Evolutionary conservation across 805 yeast species (phyloP), one percentile per base, ranked within the genome.

Genomic region (Maudiozyma barnettii): DNA sequence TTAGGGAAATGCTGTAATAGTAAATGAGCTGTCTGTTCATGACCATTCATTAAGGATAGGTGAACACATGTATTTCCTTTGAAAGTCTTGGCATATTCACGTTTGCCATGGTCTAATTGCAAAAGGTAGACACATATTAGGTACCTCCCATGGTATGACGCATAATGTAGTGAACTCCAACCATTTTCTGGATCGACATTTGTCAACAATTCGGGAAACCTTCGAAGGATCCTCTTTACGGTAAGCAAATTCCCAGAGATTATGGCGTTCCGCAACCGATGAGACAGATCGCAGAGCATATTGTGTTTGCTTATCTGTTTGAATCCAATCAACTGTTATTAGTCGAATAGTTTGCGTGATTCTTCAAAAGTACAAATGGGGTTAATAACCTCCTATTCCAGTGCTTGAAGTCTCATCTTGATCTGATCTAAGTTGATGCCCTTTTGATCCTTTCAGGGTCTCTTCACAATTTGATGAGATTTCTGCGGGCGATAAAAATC

Each of bases 81-180:
- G 58, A 77, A 84, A 40, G 79, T 79, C 56, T 65, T 67, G 22
- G 76, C 71, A 33, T 70, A 67, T 53, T 77, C 82, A 31, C 62
- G 58, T 31, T 64, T 64, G 53, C 78, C 84, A 53, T 78, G 82
- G 5, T 84, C 84, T 37, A 72, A 61, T 30, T 74, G 72, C 16
- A 82, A 70, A 43, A 82, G 65, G 53, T 69, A 71, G 30, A 72
- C 82, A 62, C 89, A 82, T 13, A 85, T 73, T 46, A 82, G 73
- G 55, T 81, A 82, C 51, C 82, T 74, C 39, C 95, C 93, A 57
- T 82, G 67, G 56, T 61, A 82, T 4, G 91, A 79, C 0, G 95
- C 89, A 63, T 86, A 85, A 61, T 87, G 96, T 42, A 87, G 68
- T 36, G 84, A 81, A 14, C 84, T 73, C 95, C 95, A 87, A 1